Percentiles rank a stretch among this genome's conserved stretches.
phyloP scores from a whole-genome alignment of 2,329 filamentous ascomycete species.

The Fusarium poae region DNA sequence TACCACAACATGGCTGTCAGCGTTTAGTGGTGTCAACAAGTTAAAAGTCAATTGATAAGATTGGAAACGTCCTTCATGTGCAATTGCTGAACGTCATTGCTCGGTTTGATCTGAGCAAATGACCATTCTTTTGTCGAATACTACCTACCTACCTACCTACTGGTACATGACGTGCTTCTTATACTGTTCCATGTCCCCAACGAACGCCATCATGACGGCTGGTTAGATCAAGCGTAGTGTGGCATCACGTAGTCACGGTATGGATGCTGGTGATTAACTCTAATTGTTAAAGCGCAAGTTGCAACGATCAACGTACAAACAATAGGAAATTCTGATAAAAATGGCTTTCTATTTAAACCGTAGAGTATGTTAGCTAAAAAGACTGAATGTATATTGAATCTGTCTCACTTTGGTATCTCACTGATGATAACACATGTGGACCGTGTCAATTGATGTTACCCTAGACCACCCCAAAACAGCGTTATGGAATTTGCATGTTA shows the following conservation, averaged over 20 bases:
- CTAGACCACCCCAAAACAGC: background rate
- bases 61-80: background rate
- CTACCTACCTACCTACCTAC: no score
- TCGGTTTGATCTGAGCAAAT: background rate
- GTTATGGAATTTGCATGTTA: conserved; percentile 9
- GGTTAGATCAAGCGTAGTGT: background rate
- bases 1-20: background rate
- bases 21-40: background rate
- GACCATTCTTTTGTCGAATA: no score
- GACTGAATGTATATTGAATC: background rate
- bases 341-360: background rate
- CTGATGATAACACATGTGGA: background rate
- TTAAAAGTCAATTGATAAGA: background rate
- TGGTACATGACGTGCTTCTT: no score
- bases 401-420: background rate
- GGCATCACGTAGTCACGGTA: no score
- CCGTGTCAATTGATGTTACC: background rate
- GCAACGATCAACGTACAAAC: background rate
- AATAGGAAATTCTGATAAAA: background rate
- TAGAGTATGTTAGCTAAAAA: background rate
- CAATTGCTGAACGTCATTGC: background rate
- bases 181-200: no score
- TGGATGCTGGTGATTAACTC: background rate
- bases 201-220: background rate
- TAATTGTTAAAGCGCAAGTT: background rate